phyloP scores from a whole-genome alignment of 2,329 filamentous ascomycete genomes.

The Colletotrichum sp. region DNA sequence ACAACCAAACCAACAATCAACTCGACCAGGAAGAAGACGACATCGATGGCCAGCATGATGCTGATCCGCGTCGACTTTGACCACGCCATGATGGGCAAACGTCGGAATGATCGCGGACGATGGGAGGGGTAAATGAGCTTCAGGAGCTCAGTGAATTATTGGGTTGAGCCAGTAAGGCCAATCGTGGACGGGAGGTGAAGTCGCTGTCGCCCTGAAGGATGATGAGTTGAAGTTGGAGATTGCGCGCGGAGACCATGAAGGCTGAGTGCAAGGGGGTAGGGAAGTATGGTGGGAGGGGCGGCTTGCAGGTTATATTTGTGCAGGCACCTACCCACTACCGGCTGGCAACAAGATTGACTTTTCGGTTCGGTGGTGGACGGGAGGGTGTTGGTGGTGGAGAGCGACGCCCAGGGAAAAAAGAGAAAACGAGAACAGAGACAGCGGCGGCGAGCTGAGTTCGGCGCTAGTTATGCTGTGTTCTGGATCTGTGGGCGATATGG shows the following conservation, averaged over 20 bases:
- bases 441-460: slow-evolving; percentile 1
- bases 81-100: slow-evolving; percentile 68
- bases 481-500: background rate
- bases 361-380: background rate
- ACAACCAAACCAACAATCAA: slow-evolving; percentile 84
- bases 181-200: background rate
- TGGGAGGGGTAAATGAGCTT: background rate
- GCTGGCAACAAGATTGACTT: background rate
- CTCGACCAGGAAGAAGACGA: slow-evolving; percentile 89
- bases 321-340: background rate
- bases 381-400: background rate
- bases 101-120: background rate
- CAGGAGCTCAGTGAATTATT: background rate
- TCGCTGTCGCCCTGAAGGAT: background rate
- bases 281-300: background rate
- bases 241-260: background rate
- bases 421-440: background rate
- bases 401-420: background rate
- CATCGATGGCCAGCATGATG: slow-evolving; percentile 90
- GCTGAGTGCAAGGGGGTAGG: background rate
- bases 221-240: background rate
- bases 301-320: slow-evolving; percentile 3
- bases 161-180: background rate
- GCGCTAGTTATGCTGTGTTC: background rate
- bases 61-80: slow-evolving; percentile 93